Evolutionary conservation across 768 basidiomycete species (phyloP), one percentile per base, ranked within the genome.

Genomic region (Kwoniella pini): DNA sequence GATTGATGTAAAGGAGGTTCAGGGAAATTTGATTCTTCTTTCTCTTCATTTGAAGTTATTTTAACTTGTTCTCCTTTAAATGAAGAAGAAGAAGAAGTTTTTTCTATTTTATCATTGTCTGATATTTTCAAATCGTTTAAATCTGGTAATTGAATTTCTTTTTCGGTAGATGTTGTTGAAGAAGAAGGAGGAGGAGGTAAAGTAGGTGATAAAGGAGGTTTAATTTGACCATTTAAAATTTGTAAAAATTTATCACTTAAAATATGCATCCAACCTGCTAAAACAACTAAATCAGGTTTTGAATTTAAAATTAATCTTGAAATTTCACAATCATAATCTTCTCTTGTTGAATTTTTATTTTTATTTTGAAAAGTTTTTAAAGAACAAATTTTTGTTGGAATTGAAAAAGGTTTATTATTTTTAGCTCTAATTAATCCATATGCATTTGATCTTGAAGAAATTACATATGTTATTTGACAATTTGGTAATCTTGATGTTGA

Each of bases 181-280:
- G 33, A 36, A 7, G 33, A 36, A 7, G 33, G 7, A 5, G 66
- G 63, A 22, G 68, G 64, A 22, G 56, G 53, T n/a, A 67, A 39
- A 33, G 65, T 62, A 3, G 69, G 64, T 17, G 50, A n/a, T 3
- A 60, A 19, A n/a, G 71, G 69, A 19, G 66, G 54, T 19, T 40
- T 21, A 2, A 13, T 46, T 13, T 44, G 55, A 11, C 84, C 84
- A 48, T 82, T 81, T 51, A 90, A 75, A 30, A 85, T 81, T 19
- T 90, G 84, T 60, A 98, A 78, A 77, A 97, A 97, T 0, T 80
- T 81, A 53, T 90, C 87, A 58, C 87, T 86, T 60, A 97, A 83
- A 70, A 98, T 90, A 72, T 98, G 94, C 95, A 99, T 97, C 91
- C 92, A 99, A 0, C 96, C 96, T 0, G 95, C 96, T n/a, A 98